A percentile compares a stretch with the other conserved stretches of the same genome.
Evolutionary conservation across 108 stramenopile species (phyloP).

Genomic region (Craspedostauros australis): DNA sequence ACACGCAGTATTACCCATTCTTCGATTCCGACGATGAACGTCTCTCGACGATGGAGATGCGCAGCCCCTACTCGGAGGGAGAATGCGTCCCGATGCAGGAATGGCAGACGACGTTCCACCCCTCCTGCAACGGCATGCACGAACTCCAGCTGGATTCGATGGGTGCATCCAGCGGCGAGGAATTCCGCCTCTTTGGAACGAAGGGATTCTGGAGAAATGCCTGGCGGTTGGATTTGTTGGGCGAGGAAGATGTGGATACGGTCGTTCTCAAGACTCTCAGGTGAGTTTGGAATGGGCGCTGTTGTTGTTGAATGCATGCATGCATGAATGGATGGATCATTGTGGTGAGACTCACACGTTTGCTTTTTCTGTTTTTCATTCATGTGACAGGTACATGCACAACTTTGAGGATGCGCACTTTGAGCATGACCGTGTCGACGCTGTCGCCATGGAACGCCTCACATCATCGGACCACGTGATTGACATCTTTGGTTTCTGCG

Average conservation of each 20-base stretch:
- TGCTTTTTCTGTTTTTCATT: conserved; percentile 3
- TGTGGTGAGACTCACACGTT: neutral
- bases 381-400: conserved; percentile 45
- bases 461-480: conserved; percentile 71
- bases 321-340: neutral
- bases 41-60: conserved; percentile 43
- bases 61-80: conserved; percentile 32
- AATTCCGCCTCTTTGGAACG: conserved; percentile 50
- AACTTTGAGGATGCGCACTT: conserved; percentile 78
- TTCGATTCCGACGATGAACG: conserved; percentile 51
- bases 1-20: conserved; percentile 56
- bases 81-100: conserved; percentile 77
- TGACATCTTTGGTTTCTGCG: conserved; percentile 69
- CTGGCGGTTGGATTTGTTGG: conserved; percentile 44
- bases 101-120: conserved; percentile 75
- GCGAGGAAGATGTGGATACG: conserved; percentile 27
- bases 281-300: conserved; percentile 21
- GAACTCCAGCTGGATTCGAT: conserved; percentile 28
- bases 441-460: conserved; percentile 70
- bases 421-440: conserved; percentile 75
- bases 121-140: conserved; percentile 63
- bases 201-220: conserved; percentile 70
- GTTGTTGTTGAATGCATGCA: neutral
- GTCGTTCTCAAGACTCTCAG: conserved; percentile 57
- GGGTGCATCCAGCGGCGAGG: conserved; percentile 15